phyloP scores from a whole-genome alignment of 1,284 basidiomycete genomes.

The Takashimella tepidaria region DNA sequence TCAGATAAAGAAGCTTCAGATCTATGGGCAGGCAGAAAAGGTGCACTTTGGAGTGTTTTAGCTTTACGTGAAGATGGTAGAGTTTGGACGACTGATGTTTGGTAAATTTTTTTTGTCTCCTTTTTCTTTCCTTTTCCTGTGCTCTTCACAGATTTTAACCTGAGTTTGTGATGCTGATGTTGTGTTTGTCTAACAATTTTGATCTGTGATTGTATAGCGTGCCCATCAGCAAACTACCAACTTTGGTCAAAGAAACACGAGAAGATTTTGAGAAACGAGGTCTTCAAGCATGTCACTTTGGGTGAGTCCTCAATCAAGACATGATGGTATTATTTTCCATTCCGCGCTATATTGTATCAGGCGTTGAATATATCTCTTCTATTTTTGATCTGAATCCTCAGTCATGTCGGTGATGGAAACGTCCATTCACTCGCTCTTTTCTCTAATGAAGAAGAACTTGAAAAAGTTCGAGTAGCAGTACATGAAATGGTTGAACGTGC shows the following conservation, averaged over 20 bases:
- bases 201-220: conserved; percentile 59
- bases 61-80: conserved; percentile 60
- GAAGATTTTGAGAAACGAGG: conserved; percentile 61
- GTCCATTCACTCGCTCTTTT: conserved; percentile 40
- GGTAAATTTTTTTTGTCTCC: too few species aligned
- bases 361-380: neutral
- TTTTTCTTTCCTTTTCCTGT: neutral
- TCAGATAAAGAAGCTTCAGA: conserved; percentile 64
- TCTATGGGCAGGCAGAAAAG: conserved; percentile 82
- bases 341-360: too few species aligned
- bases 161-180: too few species aligned
- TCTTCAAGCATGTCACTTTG: conserved; percentile 53
- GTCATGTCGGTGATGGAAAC: conserved; percentile 80
- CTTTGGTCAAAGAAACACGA: conserved; percentile 69
- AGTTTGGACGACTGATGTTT: conserved; percentile 80
- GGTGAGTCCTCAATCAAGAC: conserved; percentile 25
- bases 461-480: conserved; percentile 47
- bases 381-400: conserved; percentile 53
- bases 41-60: conserved; percentile 66
- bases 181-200: neutral
- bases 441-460: conserved; percentile 39
- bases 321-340: neutral
- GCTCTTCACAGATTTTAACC: too few species aligned
- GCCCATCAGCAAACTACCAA: conserved; percentile 70
- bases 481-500: conserved; percentile 51